A percentile compares a stretch with the other conserved stretches of the same genome.
These are phyloP conservation scores for Trichocomaceae sp. DNA, from an alignment of 2,329 filamentous ascomycete genomes.

Conservation along the genomic window DNA sequence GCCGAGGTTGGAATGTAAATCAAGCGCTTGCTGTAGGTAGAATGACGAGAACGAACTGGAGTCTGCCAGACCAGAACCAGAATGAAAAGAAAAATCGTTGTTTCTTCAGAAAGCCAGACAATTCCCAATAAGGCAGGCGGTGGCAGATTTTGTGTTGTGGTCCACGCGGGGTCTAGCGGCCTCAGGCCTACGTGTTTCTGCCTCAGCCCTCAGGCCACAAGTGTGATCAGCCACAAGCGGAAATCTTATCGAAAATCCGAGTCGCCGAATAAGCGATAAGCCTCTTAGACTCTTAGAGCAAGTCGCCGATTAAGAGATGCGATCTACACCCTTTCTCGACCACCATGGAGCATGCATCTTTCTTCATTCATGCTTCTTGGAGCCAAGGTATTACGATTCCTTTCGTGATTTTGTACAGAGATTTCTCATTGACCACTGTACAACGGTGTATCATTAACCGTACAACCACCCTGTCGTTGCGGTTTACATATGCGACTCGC, in stretches of 20 bases:
- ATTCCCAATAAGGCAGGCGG: background rate
- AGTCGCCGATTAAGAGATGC: too few species aligned
- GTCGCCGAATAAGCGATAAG: background rate
- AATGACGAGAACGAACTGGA: background rate
- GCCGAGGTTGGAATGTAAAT: background rate
- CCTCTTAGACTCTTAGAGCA: too few species aligned
- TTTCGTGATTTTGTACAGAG: background rate
- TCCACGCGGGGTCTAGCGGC: too few species aligned
- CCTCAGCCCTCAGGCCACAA: too few species aligned
- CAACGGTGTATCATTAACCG: background rate
- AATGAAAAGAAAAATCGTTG: background rate
- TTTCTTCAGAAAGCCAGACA: background rate
- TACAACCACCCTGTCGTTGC: background rate
- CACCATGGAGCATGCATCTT: background rate
- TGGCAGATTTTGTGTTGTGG: background rate
- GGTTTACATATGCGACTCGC: background rate
- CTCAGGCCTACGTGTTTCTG: background rate
- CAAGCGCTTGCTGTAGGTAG: background rate
- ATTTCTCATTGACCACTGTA: slow-evolving; percentile 1
- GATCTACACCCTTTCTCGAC: background rate
- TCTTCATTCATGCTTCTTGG: background rate
- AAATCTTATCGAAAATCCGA: background rate
- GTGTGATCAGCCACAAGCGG: background rate
- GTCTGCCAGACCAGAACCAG: background rate
- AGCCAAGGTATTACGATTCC: background rate